Percentiles rank a stretch among this genome's conserved stretches.
Conservation (phyloP, 345 rosid species). For the Linum trigynum region DNA sequence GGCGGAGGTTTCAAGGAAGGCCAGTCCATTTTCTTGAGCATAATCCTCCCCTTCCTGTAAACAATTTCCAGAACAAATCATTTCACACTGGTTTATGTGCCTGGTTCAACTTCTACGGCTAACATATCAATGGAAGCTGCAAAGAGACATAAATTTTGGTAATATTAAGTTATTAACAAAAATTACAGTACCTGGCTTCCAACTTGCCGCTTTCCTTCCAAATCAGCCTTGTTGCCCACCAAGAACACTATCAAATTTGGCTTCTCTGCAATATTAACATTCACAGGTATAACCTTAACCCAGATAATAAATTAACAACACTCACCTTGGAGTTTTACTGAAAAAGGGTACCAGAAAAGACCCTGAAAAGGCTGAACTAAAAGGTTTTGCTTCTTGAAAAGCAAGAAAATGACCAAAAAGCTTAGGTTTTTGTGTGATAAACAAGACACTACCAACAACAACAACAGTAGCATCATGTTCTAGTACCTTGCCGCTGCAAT, state of each 20-base stretch:
- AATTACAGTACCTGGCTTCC: conserved; percentile 36
- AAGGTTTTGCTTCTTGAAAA: background rate
- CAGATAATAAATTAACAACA: conserved; percentile 1
- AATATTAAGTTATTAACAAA: background rate
- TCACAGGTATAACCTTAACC: background rate
- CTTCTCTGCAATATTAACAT: conserved; percentile 36
- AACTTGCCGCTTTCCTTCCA: conserved; percentile 60
- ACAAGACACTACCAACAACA: too few relatives aligned
- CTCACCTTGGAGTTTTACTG: background rate
- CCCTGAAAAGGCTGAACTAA: background rate
- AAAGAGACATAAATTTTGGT: background rate
- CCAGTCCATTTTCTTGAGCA: conserved; percentile 55
- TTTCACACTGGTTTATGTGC: background rate
- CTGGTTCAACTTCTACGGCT: background rate
- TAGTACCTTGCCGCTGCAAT: conserved; percentile 58
- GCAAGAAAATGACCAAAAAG: too few relatives aligned
- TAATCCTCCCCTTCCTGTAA: conserved; percentile 55
- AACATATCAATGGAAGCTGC: background rate
- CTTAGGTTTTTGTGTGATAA: background rate
- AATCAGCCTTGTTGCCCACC: conserved; percentile 67
- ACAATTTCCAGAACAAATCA: background rate
- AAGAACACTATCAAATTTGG: conserved; percentile 56
- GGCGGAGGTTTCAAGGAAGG: conserved; percentile 65
- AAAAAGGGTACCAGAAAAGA: background rate
- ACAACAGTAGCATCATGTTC: too few relatives aligned